A percentile compares a stretch with the other conserved stretches of the same genome.
phyloP scores from a whole-genome alignment of 768 basidiomycete genomes.

The Hysterangium stoloniferum region DNA sequence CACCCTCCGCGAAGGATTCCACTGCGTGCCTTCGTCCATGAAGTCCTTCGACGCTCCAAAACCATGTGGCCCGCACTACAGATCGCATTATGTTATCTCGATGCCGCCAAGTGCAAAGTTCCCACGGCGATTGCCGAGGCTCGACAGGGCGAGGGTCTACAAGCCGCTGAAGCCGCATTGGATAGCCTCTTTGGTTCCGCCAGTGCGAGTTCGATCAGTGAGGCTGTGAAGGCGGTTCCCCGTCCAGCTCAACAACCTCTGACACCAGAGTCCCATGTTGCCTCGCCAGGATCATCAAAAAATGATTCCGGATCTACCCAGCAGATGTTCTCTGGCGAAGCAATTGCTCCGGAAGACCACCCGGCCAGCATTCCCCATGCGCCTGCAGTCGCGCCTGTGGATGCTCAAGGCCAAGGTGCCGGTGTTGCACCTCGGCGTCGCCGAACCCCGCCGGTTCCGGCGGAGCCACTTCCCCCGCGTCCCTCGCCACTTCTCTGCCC shows the following conservation, averaged over 20 bases:
- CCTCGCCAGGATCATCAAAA: not conserved
- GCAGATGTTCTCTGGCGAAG: not conserved
- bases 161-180: slow-evolving; percentile 9
- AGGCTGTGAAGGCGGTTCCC: not conserved
- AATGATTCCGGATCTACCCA: not conserved
- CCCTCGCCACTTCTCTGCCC: slow-evolving; percentile 83
- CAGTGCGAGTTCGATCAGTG: not conserved
- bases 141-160: slow-evolving; percentile 25
- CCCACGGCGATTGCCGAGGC: slow-evolving; percentile 54
- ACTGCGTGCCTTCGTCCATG: slow-evolving; percentile 60
- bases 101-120: slow-evolving; percentile 68
- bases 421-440: not conserved
- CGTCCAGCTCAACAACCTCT: not conserved
- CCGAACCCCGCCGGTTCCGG: slow-evolving; percentile 8
- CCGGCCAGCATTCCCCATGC: slow-evolving; percentile 1
- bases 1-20: slow-evolving; percentile 19
- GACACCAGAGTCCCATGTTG: not conserved
- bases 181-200: slow-evolving; percentile 9
- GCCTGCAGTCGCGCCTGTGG: slow-evolving; percentile 9
- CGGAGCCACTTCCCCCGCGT: slow-evolving; percentile 35
- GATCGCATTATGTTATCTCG: slow-evolving; percentile 81
- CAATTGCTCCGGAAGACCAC: not conserved
- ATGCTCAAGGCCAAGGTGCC: not conserved
- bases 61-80: slow-evolving; percentile 81
- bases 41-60: slow-evolving; percentile 79